Base-by-base conservation (phyloP, 139 green algal genomes). In the Cymbomonas tetramitiformis region DNA sequence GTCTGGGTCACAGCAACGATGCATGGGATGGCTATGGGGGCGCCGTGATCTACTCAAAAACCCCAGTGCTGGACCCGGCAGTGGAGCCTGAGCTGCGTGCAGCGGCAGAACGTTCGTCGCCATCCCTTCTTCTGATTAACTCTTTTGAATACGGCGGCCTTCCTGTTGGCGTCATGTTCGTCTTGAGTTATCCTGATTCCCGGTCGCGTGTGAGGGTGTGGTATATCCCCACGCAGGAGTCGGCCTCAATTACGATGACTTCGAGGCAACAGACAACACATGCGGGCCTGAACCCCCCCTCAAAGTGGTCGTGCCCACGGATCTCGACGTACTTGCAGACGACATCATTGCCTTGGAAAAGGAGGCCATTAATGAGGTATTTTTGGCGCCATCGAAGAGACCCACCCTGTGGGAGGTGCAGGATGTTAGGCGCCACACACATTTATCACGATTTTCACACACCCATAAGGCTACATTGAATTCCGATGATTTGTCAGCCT, bases 1-100 rank as follows among this genome's bases (percentile, higher is more conserved):
- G n/a, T n/a, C n/a, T n/a, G n/a, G n/a, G n/a, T n/a, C n/a, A n/a
- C 33, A 81, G 72, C 39, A 94, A 94, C 54, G 85, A 94, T 51
- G 85, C 85, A 2, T 94, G 85, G 85, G 66, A 76, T 51, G 81
- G 81, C 6, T 94, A 94, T 40, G 84, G 84, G 21, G 85, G 85
- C n/a, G 73, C 58, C 2, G 47, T 69, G 6, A 33, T 78, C 4
- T 81, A 81, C 70, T 81, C 82, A 9, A 54, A 56, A 23, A 47
- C 31, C 28, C 50, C 61, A 2, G 59, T 56, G 15, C 49, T 91
- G 31, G 78, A 78, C 6, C 31, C 71, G 12, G 44, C 75, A 30
- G 72, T 77, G 33, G 48, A 81, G 3, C 81, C 79, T 1, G 65
- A 79, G 54, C 32, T 88, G 9, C 59, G 49, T 8, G 46, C 70